These are phyloP conservation scores for Phaeosphaeriaceae sp. DNA, from an alignment of 2,329 filamentous ascomycete species.

Conservation along the genomic window DNA sequence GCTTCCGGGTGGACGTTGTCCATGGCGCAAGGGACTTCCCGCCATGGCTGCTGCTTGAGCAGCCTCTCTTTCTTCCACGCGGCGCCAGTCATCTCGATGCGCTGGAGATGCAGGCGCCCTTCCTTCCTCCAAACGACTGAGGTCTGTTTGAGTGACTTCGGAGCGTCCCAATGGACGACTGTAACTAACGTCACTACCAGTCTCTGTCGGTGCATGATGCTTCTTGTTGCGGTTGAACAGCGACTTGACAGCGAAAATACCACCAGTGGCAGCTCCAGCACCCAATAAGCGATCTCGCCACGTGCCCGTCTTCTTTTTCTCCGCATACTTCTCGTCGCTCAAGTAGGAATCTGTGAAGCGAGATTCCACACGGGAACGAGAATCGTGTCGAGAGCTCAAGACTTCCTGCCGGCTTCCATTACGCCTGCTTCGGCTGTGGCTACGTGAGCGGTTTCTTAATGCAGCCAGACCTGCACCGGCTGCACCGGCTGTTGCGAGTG, in stretches of 20 bases:
- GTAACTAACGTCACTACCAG: slow-evolving; percentile 62
- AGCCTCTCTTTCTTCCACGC: slow-evolving; percentile 48
- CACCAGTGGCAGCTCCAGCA: slow-evolving; percentile 51
- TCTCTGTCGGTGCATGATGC: slow-evolving; percentile 49
- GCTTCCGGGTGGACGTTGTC: slow-evolving; percentile 42
- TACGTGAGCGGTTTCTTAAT: slow-evolving; percentile 53
- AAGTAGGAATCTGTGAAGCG: slow-evolving; percentile 43
- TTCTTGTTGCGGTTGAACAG: slow-evolving; percentile 64
- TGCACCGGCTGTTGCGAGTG: slow-evolving; percentile 62
- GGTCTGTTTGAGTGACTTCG: slow-evolving; percentile 56
- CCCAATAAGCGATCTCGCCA: slow-evolving; percentile 57
- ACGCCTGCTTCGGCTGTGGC: slow-evolving; percentile 43
- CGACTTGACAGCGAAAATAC: slow-evolving; percentile 57
- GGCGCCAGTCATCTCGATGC: slow-evolving; percentile 43
- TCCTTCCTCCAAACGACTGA: slow-evolving; percentile 61
- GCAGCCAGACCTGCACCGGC: slow-evolving; percentile 65
- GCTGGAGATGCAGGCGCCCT: slow-evolving; percentile 57
- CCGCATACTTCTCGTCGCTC: slow-evolving; percentile 54
- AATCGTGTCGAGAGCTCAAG: slow-evolving; percentile 44
- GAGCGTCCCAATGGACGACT: slow-evolving; percentile 58
- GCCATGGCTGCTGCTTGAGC: slow-evolving; percentile 46
- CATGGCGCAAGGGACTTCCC: slow-evolving; percentile 56
- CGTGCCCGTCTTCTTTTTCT: slow-evolving; percentile 38
- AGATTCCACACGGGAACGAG: slow-evolving; percentile 35
- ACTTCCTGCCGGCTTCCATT: slow-evolving; percentile 37